A percentile compares a stretch with the other conserved stretches of the same genome.
These are phyloP conservation scores for Circinella minor DNA, from an alignment of 371 early-diverging fungal genomes.

Conservation along the genomic window DNA sequence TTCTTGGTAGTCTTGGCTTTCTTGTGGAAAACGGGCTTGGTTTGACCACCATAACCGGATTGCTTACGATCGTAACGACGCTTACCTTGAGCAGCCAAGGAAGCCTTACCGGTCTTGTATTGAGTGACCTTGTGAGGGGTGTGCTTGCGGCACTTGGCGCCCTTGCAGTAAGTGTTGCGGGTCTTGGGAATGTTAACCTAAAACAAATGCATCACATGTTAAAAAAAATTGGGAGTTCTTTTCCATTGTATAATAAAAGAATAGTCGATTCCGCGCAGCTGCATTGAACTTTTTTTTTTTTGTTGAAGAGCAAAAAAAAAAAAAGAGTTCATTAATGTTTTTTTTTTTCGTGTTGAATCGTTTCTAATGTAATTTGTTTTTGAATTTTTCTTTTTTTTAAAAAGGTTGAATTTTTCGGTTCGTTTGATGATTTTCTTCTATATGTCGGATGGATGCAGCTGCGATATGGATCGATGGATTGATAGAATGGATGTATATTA, in stretches of 20 bases:
- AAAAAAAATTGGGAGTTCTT: background rate
- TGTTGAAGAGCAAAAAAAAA: no score
- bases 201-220: background rate
- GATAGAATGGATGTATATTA: background rate
- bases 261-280: no score
- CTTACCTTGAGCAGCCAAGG: constrained; percentile 96
- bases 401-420: background rate
- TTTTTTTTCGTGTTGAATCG: background rate
- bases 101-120: constrained; percentile 99
- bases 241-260: no score
- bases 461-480: background rate
- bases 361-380: background rate
- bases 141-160: constrained; percentile 96
- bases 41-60: constrained; percentile 98
- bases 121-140: constrained; percentile 98
- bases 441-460: constrained; percentile 1
- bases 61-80: constrained; percentile 76
- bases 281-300: no score
- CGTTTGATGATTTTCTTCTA: background rate
- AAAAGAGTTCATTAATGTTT: background rate
- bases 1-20: constrained; percentile 99
- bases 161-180: constrained; percentile 98
- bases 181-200: constrained; percentile 98
- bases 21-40: constrained; percentile 98
- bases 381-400: no score